These are phyloP conservation scores for Cenococcum geophilum DNA, from an alignment of 495 filamentous ascomycete species.

Conservation along the genomic window DNA sequence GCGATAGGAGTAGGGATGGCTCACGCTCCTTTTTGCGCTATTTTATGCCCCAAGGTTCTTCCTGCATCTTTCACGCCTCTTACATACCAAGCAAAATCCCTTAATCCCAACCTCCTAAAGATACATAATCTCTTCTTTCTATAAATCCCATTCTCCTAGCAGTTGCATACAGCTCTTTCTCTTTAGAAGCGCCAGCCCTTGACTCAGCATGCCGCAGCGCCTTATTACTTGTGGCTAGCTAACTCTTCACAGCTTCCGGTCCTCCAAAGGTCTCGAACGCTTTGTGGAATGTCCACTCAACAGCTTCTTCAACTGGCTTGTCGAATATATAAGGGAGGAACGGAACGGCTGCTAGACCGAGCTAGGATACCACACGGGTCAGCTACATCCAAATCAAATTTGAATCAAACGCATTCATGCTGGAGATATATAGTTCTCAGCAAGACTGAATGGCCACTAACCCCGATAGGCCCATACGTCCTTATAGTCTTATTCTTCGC, in stretches of 20 bases:
- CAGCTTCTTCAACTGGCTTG: constrained; percentile 81
- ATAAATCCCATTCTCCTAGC: too few relatives aligned
- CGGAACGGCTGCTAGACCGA: constrained; percentile 82
- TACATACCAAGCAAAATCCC: too few relatives aligned
- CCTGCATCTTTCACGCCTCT: too few relatives aligned
- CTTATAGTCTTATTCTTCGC: constrained; percentile 65
- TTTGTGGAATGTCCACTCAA: constrained; percentile 84
- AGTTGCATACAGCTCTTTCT: constrained; percentile 46
- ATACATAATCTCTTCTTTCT: too few relatives aligned
- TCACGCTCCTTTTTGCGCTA: too few relatives aligned
- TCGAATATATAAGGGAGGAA: constrained; percentile 88
- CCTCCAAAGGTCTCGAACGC: constrained; percentile 66
- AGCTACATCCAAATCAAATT: background rate
- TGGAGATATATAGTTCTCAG: background rate
- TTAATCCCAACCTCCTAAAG: too few relatives aligned
- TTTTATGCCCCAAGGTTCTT: too few relatives aligned
- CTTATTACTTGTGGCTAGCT: constrained; percentile 51
- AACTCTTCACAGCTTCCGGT: constrained; percentile 49
- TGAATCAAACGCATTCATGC: too few relatives aligned
- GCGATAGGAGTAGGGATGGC: too few relatives aligned
- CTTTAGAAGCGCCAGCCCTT: constrained; percentile 42
- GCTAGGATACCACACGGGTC: constrained; percentile 32
- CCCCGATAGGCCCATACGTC: constrained; percentile 84
- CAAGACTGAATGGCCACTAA: constrained; percentile 36
- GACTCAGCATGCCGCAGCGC: constrained; percentile 44